These are phyloP conservation scores for Pleurotus salmoneostramineus DNA, from an alignment of 768 basidiomycete genomes.

Conservation along the genomic window DNA sequence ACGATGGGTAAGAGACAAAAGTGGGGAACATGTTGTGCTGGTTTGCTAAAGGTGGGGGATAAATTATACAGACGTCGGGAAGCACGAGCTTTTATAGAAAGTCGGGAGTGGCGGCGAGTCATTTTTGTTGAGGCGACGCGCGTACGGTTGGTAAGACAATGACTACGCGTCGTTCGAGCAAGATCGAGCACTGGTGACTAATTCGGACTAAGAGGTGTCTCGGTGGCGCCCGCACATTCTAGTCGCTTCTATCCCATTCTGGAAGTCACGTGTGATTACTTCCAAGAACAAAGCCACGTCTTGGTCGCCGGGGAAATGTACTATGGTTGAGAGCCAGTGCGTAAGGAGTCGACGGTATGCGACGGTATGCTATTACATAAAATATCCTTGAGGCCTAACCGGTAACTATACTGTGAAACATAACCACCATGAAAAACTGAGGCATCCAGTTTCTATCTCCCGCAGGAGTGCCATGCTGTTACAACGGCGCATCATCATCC, in stretches of 20 bases:
- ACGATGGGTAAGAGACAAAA: not conserved
- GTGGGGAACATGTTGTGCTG: not conserved
- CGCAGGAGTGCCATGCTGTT: too few relatives aligned
- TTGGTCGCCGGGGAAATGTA: too few relatives aligned
- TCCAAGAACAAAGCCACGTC: too few relatives aligned
- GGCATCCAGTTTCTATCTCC: too few relatives aligned
- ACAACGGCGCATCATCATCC: constrained; percentile 13
- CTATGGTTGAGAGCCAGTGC: too few relatives aligned
- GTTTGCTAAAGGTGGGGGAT: not conserved
- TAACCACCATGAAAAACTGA: too few relatives aligned
- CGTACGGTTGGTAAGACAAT: not conserved
- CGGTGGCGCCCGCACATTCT: not conserved
- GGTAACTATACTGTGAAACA: too few relatives aligned
- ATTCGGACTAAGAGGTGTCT: too few relatives aligned
- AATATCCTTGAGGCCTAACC: too few relatives aligned
- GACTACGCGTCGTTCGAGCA: not conserved
- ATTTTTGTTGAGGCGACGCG: not conserved
- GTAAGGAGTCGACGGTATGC: too few relatives aligned
- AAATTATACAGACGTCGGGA: not conserved
- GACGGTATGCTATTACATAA: too few relatives aligned
- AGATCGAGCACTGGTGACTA: too few relatives aligned
- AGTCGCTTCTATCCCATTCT: not conserved
- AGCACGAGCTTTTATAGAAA: not conserved
- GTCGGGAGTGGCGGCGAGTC: not conserved
- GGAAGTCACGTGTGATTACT: not conserved